Conservation (phyloP, 371 early-diverging fungal species). For the Apophysomyces ossiformis region DNA sequence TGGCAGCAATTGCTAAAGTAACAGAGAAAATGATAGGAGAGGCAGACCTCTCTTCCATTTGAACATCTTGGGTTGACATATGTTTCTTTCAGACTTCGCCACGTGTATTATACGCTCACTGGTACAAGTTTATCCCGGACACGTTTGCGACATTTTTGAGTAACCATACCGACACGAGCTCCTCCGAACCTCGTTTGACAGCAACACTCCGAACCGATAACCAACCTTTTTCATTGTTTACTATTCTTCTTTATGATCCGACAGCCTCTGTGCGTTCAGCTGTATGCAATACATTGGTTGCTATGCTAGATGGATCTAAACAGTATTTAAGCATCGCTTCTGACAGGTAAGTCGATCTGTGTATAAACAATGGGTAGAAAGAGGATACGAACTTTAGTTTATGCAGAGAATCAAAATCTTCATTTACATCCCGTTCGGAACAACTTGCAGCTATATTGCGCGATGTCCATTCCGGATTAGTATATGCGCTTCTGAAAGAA, state of each 20-base stretch:
- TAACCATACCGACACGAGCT: slow-evolving; percentile 25
- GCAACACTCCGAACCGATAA: slow-evolving; percentile 38
- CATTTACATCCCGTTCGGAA: slow-evolving; percentile 54
- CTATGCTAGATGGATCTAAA: slow-evolving; percentile 64
- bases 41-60: background rate
- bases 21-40: background rate
- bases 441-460: slow-evolving; percentile 43
- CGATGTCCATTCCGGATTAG: slow-evolving; percentile 50
- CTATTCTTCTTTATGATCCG: slow-evolving; percentile 51
- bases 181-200: slow-evolving; percentile 18
- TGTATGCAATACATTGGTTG: slow-evolving; percentile 56
- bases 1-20: slow-evolving; percentile 61
- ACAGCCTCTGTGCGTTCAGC: slow-evolving; percentile 52
- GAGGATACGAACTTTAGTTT: background rate
- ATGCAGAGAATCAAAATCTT: slow-evolving; percentile 33
- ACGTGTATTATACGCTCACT: slow-evolving; percentile 61
- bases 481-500: slow-evolving; percentile 42
- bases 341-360: slow-evolving; percentile 43
- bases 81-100: slow-evolving; percentile 46
- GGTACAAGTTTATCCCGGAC: slow-evolving; percentile 65
- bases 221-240: slow-evolving; percentile 50
- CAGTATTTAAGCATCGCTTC: slow-evolving; percentile 66
- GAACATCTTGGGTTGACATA: slow-evolving; percentile 8
- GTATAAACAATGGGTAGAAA: background rate
- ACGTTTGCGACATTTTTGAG: slow-evolving; percentile 39